Evolutionary conservation across 352 stramenopile species (phyloP), one percentile per base, ranked within the genome.

Genomic region (Phytophthora hibernalis): DNA sequence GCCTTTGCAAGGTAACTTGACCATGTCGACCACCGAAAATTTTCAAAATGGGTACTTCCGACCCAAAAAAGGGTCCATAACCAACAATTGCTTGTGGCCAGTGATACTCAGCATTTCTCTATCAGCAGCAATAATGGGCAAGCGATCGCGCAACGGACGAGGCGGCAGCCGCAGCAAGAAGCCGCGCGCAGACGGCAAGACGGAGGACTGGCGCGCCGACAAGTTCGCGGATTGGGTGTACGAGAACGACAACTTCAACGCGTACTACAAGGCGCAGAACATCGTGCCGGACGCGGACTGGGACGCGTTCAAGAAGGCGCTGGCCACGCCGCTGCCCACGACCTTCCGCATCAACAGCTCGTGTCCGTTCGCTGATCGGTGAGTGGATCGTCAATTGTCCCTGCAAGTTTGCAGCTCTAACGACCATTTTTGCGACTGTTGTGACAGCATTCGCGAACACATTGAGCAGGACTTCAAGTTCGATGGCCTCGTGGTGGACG

Each of bases 341-440:
- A 97, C 89, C 13, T 98, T 98, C 71, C 90, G 96, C 44, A 97
- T 98, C 61, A 97, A 97, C 65, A 91, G 88, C 61, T 93, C 91
- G 47, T 97, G 90, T 55, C 78, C 79, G 7, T 96, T 96, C 63
- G 84, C 77, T 35, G 82, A 94, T 7, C 82, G 82, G 84, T 95
- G 72, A 26, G 80, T 66, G 16, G 33, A 8, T 31, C 0, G 10
- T 21, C 10, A 15, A 21, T 43, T 42, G 15, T 31, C 61, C 0
- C 8, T 26, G 60, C n/a, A 16, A 60, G 30, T 52, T 21, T 56
- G 33, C 18, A 45, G 18, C 12, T 55, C 31, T 49, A 20, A 33
- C 10, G 13, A 33, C 79, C 6, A 60, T 53, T 60, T 35, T 47
- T 5, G 12, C 6, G 37, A 21, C 16, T 56, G 1, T 33, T 28